Percentiles rank a stretch among this genome's conserved stretches.
Conservation (phyloP, 345 rosid species). For the Murraya paniculata region DNA sequence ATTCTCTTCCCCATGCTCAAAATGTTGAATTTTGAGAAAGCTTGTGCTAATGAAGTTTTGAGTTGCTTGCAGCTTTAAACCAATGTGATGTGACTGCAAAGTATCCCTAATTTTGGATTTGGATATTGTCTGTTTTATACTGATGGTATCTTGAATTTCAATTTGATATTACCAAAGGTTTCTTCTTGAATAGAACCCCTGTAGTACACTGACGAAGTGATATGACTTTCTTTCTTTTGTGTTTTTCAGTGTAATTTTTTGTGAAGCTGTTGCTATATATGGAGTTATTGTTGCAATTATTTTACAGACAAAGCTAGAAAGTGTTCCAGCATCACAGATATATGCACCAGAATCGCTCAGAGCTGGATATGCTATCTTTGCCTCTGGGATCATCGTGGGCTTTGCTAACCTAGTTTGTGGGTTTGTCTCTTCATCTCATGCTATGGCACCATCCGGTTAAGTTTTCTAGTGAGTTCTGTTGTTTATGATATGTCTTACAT, state of each 20-base stretch:
- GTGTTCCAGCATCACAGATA: slow-evolving; percentile 70
- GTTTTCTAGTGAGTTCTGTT: background rate
- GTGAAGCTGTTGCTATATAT: slow-evolving; percentile 99
- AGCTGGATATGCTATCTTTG: slow-evolving; percentile 99
- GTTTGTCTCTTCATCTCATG: slow-evolving; percentile 40
- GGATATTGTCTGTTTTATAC: background rate
- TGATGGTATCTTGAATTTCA: background rate
- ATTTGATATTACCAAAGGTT: background rate
- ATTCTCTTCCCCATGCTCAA: background rate
- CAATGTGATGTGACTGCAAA: background rate
- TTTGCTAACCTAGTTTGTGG: slow-evolving; percentile 99
- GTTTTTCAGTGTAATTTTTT: slow-evolving; percentile 80
- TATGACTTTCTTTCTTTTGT: background rate
- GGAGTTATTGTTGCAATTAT: slow-evolving; percentile 98
- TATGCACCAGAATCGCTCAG: slow-evolving; percentile 89
- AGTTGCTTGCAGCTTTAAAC: background rate
- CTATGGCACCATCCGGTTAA: background rate
- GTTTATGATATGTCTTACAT: background rate
- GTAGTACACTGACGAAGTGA: background rate
- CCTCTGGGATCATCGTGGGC: slow-evolving; percentile 98
- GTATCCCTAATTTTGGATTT: background rate
- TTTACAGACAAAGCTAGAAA: slow-evolving; percentile 92
- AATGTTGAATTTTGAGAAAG: background rate
- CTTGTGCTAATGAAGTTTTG: background rate
- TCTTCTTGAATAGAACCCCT: background rate